These are phyloP conservation scores for Zygotorulaspora chibaensis DNA, from an alignment of 805 yeast species.

Conservation along the genomic window DNA sequence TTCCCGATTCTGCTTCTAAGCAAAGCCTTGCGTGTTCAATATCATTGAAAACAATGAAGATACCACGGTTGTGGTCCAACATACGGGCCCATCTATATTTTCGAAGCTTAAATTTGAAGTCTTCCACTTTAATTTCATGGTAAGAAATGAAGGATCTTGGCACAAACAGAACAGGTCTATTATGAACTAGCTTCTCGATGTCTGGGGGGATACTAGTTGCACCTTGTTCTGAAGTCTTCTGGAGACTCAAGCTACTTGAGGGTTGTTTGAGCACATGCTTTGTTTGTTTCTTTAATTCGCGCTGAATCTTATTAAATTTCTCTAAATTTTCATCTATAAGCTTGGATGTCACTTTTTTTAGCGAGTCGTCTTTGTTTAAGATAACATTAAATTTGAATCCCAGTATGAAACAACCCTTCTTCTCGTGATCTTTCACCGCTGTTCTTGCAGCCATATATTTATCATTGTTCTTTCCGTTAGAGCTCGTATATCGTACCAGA, in stretches of 20 bases:
- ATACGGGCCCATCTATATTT: conserved; percentile 65
- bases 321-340: conserved; percentile 37
- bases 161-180: conserved; percentile 56
- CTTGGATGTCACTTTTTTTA: conserved; percentile 33
- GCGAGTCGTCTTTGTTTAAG: conserved; percentile 43
- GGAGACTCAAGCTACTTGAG: neutral
- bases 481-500: conserved; percentile 56
- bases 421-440: conserved; percentile 42
- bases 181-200: conserved; percentile 46
- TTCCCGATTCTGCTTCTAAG: conserved; percentile 24
- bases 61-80: conserved; percentile 58
- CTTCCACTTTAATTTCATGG: conserved; percentile 54
- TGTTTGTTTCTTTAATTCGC: conserved; percentile 24
- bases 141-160: conserved; percentile 47
- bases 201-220: conserved; percentile 42
- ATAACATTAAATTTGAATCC: conserved; percentile 46
- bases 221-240: conserved; percentile 4
- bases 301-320: conserved; percentile 37
- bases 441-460: conserved; percentile 45
- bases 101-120: conserved; percentile 54
- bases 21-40: conserved; percentile 26
- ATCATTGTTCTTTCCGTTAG: conserved; percentile 44
- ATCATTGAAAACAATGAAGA: conserved; percentile 63
- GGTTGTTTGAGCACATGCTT: conserved; percentile 8
- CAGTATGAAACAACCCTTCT: conserved; percentile 47